Evolutionary conservation across 495 filamentous ascomycete genomes (phyloP), one percentile per base, ranked within the genome.

Genomic region (Trichoderma virens): DNA sequence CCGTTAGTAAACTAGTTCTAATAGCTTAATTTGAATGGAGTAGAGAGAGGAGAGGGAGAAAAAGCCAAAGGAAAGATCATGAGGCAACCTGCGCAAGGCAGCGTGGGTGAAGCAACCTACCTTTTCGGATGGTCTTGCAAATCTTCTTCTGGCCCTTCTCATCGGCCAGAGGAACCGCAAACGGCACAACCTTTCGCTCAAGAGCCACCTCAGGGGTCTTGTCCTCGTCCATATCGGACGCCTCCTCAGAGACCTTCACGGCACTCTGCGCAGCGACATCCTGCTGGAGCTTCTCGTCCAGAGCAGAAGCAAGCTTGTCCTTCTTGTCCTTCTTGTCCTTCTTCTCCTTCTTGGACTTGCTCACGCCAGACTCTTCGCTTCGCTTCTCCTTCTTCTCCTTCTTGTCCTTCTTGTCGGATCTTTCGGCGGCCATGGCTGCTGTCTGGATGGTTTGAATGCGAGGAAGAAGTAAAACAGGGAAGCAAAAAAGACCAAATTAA

Each of bases 121-220:
- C 90, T 80, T 95, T 95, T 84, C 94, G 93, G 62, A 98, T 90
- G 35, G 85, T 85, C 83, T 95, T 95, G 71, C 93, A 78, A 41
- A 95, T 85, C 86, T 96, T 97, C 86, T 97, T 97, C 69, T 87
- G 84, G 28, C 82, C 76, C 83, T 97, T 97, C 71, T 96, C 92
- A 70, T 94, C 89, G 23, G 90, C 92, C 70, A 98, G 79, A 54
- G 95, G 94, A 67, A 87, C 81, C 65, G 94, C 95, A 73, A 98
- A 98, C n/a, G 92, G 92, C 56, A 97, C 93, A 60, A 62, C 61
- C 32, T 38, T 62, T 27, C 61, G n/a, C 61, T 41, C 61, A 16
- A 62, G 35, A 30, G 38, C 34, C 16, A 96, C 74, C 28, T 90
- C 87, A 65, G 88, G 88, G 65, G 87, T 76, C 60, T 70, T 70